Evolutionary conservation across 2,329 filamentous ascomycete species (phyloP).

Genomic region (Exophiala mesophila): DNA sequence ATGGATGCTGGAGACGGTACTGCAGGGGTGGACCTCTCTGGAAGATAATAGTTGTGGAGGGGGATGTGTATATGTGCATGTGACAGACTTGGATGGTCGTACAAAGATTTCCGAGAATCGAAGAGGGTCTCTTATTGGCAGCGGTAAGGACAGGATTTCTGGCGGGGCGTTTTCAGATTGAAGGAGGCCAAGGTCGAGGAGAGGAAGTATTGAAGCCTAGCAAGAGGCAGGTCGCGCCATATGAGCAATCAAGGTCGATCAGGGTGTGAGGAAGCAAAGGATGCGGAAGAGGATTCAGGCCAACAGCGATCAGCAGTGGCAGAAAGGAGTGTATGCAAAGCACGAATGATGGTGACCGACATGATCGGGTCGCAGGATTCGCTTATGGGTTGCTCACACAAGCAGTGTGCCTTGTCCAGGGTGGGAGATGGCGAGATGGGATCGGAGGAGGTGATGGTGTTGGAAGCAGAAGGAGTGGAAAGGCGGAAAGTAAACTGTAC

Average conservation of each 20-base stretch:
- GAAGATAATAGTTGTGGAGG: too few relatives aligned
- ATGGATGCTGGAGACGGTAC: too few relatives aligned
- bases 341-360: slow-evolving; percentile 2
- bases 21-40: too few relatives aligned
- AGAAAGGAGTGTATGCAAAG: slow-evolving; percentile 2
- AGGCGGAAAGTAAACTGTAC: too few relatives aligned
- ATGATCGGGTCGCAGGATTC: slow-evolving; percentile 14
- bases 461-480: too few relatives aligned
- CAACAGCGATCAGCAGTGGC: slow-evolving; percentile 13
- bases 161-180: too few relatives aligned
- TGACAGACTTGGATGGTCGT: too few relatives aligned
- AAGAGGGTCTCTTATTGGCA: too few relatives aligned
- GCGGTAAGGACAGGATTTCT: slow-evolving; percentile 26
- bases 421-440: background rate
- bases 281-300: slow-evolving; percentile 16
- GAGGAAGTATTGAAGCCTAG: slow-evolving; percentile 12
- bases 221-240: slow-evolving; percentile 13
- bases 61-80: too few relatives aligned
- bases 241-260: slow-evolving; percentile 13
- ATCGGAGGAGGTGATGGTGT: background rate
- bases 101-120: too few relatives aligned
- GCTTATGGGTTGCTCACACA: slow-evolving; percentile 1
- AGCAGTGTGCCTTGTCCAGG: background rate
- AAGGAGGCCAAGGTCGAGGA: slow-evolving; percentile 5
- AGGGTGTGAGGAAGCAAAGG: too few relatives aligned